Evolutionary conservation across 257 asterid species (phyloP).

Genomic region (Forsythia viridissima): DNA sequence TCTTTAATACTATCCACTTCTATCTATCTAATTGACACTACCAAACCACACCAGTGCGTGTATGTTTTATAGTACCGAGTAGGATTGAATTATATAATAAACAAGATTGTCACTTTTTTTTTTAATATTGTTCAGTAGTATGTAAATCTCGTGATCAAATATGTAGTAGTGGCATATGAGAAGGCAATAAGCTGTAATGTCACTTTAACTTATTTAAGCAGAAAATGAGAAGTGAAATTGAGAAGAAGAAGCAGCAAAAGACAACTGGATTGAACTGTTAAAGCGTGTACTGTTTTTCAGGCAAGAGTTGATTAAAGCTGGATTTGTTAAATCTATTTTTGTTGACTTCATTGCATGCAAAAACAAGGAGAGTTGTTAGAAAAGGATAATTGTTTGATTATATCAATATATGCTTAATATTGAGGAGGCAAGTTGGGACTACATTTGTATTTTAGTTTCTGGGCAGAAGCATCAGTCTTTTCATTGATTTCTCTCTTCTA

Average conservation of each 20-base stretch:
- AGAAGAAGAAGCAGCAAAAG: conserved; percentile 23
- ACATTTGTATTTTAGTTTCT: background rate
- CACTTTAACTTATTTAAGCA: conserved; percentile 28
- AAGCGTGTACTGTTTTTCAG: conserved; percentile 19
- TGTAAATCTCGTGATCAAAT: background rate
- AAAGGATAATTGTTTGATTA: background rate
- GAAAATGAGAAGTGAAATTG: conserved; percentile 19
- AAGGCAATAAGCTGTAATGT: conserved; percentile 43
- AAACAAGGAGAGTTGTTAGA: conserved; percentile 53
- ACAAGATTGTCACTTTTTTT: background rate
- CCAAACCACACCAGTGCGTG: too few species aligned
- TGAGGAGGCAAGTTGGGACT: conserved; percentile 36
- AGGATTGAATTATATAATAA: background rate
- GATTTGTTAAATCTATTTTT: conserved; percentile 17
- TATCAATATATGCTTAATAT: conserved; percentile 14
- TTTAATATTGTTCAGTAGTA: background rate
- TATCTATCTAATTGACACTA: too few species aligned
- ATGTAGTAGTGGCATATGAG: conserved; percentile 36
- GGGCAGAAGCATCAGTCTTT: too few species aligned
- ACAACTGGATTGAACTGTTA: conserved; percentile 33
- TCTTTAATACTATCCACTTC: too few species aligned
- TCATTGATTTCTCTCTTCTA: too few species aligned
- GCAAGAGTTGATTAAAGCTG: conserved; percentile 18
- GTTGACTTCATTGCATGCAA: conserved; percentile 60
- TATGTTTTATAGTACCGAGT: background rate